These are phyloP conservation scores for Lipomyces chichibuensis DNA, from an alignment of 805 yeast genomes.

Conservation along the genomic window DNA sequence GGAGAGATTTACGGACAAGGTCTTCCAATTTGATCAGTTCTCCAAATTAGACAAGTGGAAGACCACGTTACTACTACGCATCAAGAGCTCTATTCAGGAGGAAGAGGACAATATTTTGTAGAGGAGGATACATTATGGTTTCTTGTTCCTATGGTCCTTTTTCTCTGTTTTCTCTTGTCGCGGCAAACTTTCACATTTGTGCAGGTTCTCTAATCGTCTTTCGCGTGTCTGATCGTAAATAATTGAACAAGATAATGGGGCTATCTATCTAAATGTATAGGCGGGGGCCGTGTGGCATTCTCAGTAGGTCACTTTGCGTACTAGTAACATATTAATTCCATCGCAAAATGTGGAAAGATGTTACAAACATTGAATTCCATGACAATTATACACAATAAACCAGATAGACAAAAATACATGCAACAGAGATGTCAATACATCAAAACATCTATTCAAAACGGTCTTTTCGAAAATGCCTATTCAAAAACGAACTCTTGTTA, in stretches of 20 bases:
- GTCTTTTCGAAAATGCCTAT: neutral
- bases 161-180: neutral
- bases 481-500: neutral
- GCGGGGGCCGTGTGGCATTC: neutral
- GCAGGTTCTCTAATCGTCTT: neutral
- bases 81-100: slow-evolving; percentile 71
- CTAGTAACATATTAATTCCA: neutral
- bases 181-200: neutral
- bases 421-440: neutral
- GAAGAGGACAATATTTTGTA: slow-evolving; percentile 52
- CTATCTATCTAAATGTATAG: too few relatives aligned
- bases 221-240: neutral
- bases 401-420: neutral
- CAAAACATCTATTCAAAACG: neutral
- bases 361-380: neutral
- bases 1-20: slow-evolving; percentile 70
- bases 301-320: neutral
- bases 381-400: neutral
- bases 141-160: neutral
- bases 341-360: neutral
- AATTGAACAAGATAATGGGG: neutral
- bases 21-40: slow-evolving; percentile 84
- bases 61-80: slow-evolving; percentile 77
- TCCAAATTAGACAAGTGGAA: slow-evolving; percentile 88
- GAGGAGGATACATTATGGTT: neutral